phyloP scores from a whole-genome alignment of 2,329 filamentous ascomycete species.

The Neoscytalidium dimidiatum region DNA sequence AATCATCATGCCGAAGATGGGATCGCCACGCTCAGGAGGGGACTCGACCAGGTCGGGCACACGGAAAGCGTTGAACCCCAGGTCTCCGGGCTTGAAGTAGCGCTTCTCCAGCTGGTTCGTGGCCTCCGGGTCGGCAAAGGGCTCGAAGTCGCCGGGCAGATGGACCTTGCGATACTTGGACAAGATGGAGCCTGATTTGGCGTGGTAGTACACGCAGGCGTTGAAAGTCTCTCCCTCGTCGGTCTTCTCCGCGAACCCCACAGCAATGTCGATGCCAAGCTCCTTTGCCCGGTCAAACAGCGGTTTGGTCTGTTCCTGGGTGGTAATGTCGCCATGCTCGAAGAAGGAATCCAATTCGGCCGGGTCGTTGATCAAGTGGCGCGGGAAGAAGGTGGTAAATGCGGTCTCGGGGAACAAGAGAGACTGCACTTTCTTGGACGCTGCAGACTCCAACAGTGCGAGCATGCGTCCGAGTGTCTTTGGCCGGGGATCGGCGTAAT shows the following conservation, averaged over 20 bases:
- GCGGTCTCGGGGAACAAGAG: conserved; percentile 57
- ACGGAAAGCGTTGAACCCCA: conserved; percentile 56
- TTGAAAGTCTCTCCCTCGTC: conserved; percentile 35
- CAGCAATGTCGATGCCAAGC: conserved; percentile 52
- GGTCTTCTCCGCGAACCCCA: conserved; percentile 55
- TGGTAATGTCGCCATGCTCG: conserved; percentile 45
- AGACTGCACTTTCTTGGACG: conserved; percentile 45
- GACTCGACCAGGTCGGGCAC: conserved; percentile 26
- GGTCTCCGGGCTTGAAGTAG: conserved; percentile 54
- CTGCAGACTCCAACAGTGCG: conserved; percentile 48
- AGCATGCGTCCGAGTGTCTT: conserved; percentile 51
- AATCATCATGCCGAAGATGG: conserved; percentile 57
- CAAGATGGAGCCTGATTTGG: conserved; percentile 24
- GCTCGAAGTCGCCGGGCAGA: conserved; percentile 26
- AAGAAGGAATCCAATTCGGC: conserved; percentile 51
- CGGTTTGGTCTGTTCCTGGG: conserved; percentile 45
- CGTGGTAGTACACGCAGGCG: conserved; percentile 28
- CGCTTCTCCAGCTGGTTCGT: conserved; percentile 58
- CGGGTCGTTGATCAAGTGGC: conserved; percentile 48
- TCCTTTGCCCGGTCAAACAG: conserved; percentile 51
- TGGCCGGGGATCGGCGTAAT: conserved; percentile 41
- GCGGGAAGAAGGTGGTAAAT: conserved; percentile 59
- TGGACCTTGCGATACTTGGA: conserved; percentile 28
- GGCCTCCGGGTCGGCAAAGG: conserved; percentile 45
- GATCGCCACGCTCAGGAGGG: conserved; percentile 41